Base-by-base conservation (phyloP, 164 flowering plant genomes). In the Sedum album region DNA sequence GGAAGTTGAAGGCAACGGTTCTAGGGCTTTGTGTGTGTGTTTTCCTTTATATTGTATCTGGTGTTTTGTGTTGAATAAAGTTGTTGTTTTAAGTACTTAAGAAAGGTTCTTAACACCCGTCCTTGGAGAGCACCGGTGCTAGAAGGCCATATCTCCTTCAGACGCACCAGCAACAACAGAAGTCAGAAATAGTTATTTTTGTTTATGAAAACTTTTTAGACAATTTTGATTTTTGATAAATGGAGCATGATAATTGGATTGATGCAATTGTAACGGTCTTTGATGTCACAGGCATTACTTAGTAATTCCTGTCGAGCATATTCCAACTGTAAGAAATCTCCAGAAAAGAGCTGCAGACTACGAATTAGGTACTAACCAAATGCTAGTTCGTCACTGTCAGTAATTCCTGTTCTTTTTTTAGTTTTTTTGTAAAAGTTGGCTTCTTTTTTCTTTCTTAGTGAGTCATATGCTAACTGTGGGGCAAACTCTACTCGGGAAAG, bases 381-480 rank as follows among this genome's bases (percentile, higher is more conserved):
- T 15, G n/a, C 41, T 30, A 31, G 2, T 17, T 15, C 14, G 31
- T 26, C 33, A 20, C n/a, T 35, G 60, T n/a, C 21, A 11, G 17
- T 23, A 30, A 6, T 18, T 55, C 20, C 26, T n/a, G 14, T 38
- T 18, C 25, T 55, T 18, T 20, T 66, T 13, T 57, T 44, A 25
- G 7, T 20, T n/a, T n/a, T 65, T 13, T 46, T 7, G 30, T 28
- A 67, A 6, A 31, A 23, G 25, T 60, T 65, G 11, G 10, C 1
- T 31, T 46, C 28, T 60, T 25, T 41, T 66, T 25, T 62, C 31
- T 63, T 72, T 4, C 66, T 62, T 82, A 89, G 97, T 85, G 61
- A 79, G 73, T 71, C 93, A 91, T 80, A 88, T 91, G 96, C 70
- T 88, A 72, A 72, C 73, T 65, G 96, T 89, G 75, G 97, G 96